These are phyloP conservation scores for Aspergillus sclerotialis DNA, from an alignment of 2,329 filamentous ascomycete genomes.

Conservation along the genomic window DNA sequence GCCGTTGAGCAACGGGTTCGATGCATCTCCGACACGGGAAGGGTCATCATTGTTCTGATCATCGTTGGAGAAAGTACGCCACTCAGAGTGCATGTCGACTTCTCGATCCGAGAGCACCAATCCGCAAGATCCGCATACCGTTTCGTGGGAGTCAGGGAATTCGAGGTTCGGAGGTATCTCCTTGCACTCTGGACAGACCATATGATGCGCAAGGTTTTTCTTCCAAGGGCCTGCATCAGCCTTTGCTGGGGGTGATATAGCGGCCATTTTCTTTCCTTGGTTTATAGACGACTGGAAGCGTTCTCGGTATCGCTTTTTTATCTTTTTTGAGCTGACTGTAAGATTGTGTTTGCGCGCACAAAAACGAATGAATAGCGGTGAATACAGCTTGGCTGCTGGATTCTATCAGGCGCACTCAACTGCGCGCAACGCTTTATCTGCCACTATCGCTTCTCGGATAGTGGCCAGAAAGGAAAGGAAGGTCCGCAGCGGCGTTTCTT, in stretches of 20 bases:
- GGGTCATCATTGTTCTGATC: slow-evolving; percentile 95
- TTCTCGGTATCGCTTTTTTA: slow-evolving; percentile 36
- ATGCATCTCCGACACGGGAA: slow-evolving; percentile 92
- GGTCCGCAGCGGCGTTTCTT: slow-evolving; percentile 17
- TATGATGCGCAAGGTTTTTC: slow-evolving; percentile 77
- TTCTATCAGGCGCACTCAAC: slow-evolving; percentile 11
- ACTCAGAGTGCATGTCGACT: slow-evolving; percentile 94
- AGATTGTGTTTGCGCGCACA: slow-evolving; percentile 44
- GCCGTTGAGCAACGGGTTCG: slow-evolving; percentile 82
- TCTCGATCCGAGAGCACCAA: slow-evolving; percentile 84
- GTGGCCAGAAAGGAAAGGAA: slow-evolving; percentile 10
- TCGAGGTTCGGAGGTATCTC: slow-evolving; percentile 86
- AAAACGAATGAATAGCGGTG: slow-evolving; percentile 60
- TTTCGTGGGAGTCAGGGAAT: slow-evolving; percentile 88
- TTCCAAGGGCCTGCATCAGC: slow-evolving; percentile 51
- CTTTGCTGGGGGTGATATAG: slow-evolving; percentile 30
- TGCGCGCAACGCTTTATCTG: slow-evolving; percentile 1
- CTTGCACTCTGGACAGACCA: slow-evolving; percentile 86
- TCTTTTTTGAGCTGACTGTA: slow-evolving; percentile 35
- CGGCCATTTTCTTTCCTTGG: slow-evolving; percentile 28
- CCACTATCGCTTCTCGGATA: slow-evolving; percentile 1
- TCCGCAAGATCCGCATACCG: slow-evolving; percentile 87
- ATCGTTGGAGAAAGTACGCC: slow-evolving; percentile 98
- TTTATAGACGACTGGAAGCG: slow-evolving; percentile 24
- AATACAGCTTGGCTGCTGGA: slow-evolving; percentile 60